phyloP scores from a whole-genome alignment of 768 basidiomycete genomes.

The Boletales sp. region DNA sequence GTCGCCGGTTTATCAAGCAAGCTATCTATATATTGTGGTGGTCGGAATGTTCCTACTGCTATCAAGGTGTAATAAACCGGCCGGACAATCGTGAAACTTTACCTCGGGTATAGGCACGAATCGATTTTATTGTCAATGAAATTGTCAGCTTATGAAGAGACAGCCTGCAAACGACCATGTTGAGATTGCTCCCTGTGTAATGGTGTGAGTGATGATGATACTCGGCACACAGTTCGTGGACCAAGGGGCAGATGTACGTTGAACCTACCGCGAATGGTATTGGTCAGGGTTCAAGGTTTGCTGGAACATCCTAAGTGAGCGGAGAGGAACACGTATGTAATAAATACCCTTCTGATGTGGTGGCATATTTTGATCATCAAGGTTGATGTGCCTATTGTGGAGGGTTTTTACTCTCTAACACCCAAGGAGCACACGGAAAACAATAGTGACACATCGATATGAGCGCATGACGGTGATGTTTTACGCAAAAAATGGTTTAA shows the following conservation, averaged over 20 bases:
- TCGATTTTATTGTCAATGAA: background rate
- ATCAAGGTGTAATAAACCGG: background rate
- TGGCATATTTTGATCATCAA: background rate
- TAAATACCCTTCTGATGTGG: constrained; percentile 5
- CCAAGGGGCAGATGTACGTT: background rate
- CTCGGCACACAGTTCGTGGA: background rate
- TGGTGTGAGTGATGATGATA: background rate
- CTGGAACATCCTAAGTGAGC: constrained; percentile 2
- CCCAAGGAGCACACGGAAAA: constrained; percentile 29
- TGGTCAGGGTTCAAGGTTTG: constrained; percentile 8
- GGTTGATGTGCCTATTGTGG: constrained; percentile 17
- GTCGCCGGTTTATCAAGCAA: background rate
- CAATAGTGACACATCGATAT: constrained; percentile 47
- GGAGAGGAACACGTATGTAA: constrained; percentile 4
- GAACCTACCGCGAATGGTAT: constrained; percentile 11
- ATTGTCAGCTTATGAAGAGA: background rate
- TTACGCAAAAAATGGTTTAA: constrained; percentile 6
- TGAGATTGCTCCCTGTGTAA: too few relatives aligned
- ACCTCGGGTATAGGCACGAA: background rate
- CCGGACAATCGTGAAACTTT: background rate
- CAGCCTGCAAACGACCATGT: background rate
- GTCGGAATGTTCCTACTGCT: too few relatives aligned
- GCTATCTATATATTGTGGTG: too few relatives aligned
- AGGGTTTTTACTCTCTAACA: constrained; percentile 10
- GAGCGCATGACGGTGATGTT: constrained; percentile 25